Percentiles rank a stretch among this genome's conserved stretches.
Conservation (phyloP, 495 filamentous ascomycete genomes). For the Hypoxylon lenormandii region DNA sequence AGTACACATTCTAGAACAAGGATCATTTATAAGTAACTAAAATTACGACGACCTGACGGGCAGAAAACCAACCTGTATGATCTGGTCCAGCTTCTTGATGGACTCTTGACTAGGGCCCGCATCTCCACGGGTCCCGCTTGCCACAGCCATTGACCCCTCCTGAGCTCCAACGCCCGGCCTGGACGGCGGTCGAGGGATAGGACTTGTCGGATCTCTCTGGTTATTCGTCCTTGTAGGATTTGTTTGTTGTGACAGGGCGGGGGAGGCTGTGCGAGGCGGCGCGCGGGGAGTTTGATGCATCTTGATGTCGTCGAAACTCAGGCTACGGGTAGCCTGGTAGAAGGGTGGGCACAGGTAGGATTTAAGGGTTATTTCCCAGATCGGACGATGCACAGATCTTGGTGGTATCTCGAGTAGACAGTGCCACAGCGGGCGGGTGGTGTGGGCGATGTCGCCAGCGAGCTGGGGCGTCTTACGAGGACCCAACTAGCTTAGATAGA, state of each 20-base stretch:
- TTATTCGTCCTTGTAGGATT: constrained; percentile 78
- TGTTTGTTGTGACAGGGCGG: constrained; percentile 73
- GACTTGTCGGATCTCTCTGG: constrained; percentile 69
- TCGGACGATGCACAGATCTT: constrained; percentile 28
- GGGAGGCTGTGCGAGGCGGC: constrained; percentile 71
- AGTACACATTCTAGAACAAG: constrained; percentile 80
- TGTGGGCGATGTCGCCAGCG: constrained; percentile 16
- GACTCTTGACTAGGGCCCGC: constrained; percentile 68
- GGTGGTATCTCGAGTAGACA: constrained; percentile 24
- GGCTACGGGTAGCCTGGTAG: constrained; percentile 22
- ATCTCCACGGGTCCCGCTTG: constrained; percentile 60
- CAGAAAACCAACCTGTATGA: constrained; percentile 77
- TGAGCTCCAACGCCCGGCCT: constrained; percentile 54
- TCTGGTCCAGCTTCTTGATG: constrained; percentile 83
- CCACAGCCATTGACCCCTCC: constrained; percentile 56
- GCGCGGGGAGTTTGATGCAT: constrained; percentile 91
- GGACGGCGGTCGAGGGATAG: constrained; percentile 51
- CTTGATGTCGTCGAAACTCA: constrained; percentile 30
- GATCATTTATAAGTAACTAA: constrained; percentile 12
- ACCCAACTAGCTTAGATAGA: constrained; percentile 41
- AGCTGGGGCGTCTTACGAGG: constrained; percentile 27
- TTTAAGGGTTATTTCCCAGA: constrained; percentile 15
- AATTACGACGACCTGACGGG: neutral
- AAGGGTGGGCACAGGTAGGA: neutral
- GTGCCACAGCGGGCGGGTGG: constrained; percentile 21